Evolutionary conservation across 148 eudicot species (phyloP).

Genomic region (Cornus suecica): DNA sequence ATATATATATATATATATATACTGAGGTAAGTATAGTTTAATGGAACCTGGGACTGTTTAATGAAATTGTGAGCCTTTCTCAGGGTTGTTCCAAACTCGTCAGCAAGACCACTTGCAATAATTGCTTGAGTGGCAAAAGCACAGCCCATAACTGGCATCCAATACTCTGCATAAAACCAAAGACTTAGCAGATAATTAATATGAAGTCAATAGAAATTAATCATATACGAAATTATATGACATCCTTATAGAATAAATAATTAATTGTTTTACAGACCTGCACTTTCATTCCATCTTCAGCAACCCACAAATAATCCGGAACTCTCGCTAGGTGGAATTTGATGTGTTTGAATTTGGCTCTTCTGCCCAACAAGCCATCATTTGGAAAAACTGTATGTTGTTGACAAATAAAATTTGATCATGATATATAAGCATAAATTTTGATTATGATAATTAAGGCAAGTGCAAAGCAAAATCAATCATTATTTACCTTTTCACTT

Average conservation of each 20-base stretch:
- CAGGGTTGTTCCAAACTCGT: slow-evolving; percentile 8
- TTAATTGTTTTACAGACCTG: not conserved
- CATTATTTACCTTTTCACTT: too few relatives aligned
- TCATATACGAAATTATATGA: too few relatives aligned
- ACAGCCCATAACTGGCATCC: slow-evolving; percentile 24
- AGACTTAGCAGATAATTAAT: not conserved
- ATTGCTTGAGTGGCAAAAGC: slow-evolving; percentile 18
- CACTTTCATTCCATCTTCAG: slow-evolving; percentile 23
- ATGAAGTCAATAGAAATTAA: too few relatives aligned
- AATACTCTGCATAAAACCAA: slow-evolving; percentile 11
- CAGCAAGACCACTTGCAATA: not conserved
- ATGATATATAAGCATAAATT: too few relatives aligned
- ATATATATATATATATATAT: too few relatives aligned
- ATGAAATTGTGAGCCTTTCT: slow-evolving; percentile 6
- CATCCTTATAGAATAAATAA: too few relatives aligned
- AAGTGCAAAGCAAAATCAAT: too few relatives aligned
- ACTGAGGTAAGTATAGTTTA: too few relatives aligned
- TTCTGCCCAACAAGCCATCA: slow-evolving; percentile 20
- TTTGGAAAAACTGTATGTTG: slow-evolving; percentile 6
- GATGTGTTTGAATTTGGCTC: slow-evolving; percentile 9
- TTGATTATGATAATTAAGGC: too few relatives aligned
- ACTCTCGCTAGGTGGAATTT: slow-evolving; percentile 17
- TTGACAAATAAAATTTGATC: too few relatives aligned
- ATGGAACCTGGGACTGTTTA: slow-evolving; percentile 16
- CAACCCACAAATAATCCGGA: slow-evolving; percentile 20